A percentile compares a stretch with the other conserved stretches of the same genome.
Conservation (phyloP, 108 stramenopile species). For the Thalassiosira profunda region DNA sequence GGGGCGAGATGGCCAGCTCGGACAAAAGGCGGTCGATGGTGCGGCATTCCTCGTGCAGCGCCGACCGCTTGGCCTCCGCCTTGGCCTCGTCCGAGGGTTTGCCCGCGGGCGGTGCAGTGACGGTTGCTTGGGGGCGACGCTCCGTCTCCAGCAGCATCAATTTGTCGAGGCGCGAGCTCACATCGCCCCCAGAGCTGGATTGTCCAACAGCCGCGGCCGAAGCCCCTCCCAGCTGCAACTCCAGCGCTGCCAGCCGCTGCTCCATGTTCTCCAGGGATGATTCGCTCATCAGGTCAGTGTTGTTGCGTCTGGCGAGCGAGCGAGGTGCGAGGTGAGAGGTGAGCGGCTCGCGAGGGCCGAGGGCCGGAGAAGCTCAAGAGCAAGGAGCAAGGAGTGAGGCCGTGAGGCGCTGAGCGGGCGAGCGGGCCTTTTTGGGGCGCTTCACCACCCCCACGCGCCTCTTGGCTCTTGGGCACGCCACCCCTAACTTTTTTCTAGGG, state of each 20-base stretch:
- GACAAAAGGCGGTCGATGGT: constrained; percentile 28
- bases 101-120: constrained; percentile 5
- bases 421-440: too few species aligned
- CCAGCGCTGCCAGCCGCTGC: constrained; percentile 27
- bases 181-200: neutral
- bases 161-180: constrained; percentile 32
- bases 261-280: constrained; percentile 24
- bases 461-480: too few species aligned
- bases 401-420: too few species aligned
- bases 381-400: too few species aligned
- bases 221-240: constrained; percentile 32
- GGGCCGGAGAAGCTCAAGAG: too few species aligned
- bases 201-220: neutral
- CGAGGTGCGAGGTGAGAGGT: too few species aligned
- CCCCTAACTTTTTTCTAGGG: too few species aligned
- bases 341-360: too few species aligned
- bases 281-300: constrained; percentile 1
- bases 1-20: constrained; percentile 35
- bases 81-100: constrained; percentile 10
- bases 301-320: too few species aligned
- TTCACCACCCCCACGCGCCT: too few species aligned
- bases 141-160: constrained; percentile 24
- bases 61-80: constrained; percentile 15
- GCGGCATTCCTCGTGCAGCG: constrained; percentile 42
- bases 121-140: neutral